phyloP scores from a whole-genome alignment of 345 rosid species.

The Eucalyptus grandis region DNA sequence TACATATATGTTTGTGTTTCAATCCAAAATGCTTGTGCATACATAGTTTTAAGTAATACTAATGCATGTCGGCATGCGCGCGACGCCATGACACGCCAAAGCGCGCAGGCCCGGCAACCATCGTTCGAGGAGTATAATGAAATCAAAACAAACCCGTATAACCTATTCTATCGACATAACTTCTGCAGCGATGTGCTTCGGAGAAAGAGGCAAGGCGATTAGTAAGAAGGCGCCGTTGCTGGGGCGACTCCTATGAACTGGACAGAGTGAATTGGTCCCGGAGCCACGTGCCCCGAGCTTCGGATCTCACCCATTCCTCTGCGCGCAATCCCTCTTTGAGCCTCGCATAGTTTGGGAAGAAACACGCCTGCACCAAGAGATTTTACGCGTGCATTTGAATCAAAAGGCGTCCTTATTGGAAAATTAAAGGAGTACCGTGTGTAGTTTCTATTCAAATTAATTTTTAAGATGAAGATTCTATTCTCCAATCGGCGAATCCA shows the following conservation, averaged over 20 bases:
- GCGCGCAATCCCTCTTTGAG: conserved; percentile 22
- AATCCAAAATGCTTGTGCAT: background rate
- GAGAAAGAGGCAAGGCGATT: background rate
- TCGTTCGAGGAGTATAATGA: background rate
- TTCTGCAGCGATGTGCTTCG: background rate
- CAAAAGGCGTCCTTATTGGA: background rate
- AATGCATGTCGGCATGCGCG: background rate
- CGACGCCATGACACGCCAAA: accelerated
- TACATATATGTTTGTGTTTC: background rate
- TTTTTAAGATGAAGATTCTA: background rate
- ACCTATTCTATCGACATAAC: background rate
- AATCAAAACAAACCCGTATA: background rate
- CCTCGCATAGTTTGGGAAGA: conserved; percentile 67
- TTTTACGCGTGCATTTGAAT: background rate
- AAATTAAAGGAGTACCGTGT: background rate
- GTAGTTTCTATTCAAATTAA: background rate
- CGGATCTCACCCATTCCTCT: conserved; percentile 52
- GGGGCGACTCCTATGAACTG: background rate
- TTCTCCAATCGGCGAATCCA: background rate
- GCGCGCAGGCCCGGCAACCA: background rate
- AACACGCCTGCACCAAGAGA: conserved; percentile 34
- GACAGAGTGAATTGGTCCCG: conserved; percentile 18
- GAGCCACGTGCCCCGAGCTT: conserved; percentile 57
- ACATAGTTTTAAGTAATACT: background rate
- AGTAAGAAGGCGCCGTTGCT: conserved; percentile 6